Evolutionary conservation across 2,329 filamentous ascomycete genomes (phyloP), one percentile per base, ranked within the genome.

Genomic region (Cladosporium oxysporum): DNA sequence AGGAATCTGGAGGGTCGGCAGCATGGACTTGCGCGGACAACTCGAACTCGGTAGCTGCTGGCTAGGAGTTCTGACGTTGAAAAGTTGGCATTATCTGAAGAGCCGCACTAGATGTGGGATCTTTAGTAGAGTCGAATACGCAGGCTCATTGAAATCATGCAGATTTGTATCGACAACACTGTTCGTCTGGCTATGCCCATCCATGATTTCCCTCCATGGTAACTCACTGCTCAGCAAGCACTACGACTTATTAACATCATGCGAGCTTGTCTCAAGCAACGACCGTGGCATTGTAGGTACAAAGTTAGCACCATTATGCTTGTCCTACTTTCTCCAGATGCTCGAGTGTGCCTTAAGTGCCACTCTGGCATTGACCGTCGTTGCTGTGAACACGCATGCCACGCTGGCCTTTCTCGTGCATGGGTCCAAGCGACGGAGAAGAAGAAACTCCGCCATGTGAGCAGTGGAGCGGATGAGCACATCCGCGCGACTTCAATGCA

Each of bases 41-140:
- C 16, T 77, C 77, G 3, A 73, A 69, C 21, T 72, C 66, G 0
- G 76, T 75, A 23, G 57, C 57, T 44, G 57, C 57, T 47, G 57
- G 57, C 12, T 59, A 59, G 35, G 26, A 16, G 2, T 5, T 5
- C 5, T n/a, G 37, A 41, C 1, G 37, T 8, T 41, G 16, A n/a
- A 41, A 11, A 37, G 5, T 18, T 33, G 16, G 16, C 28, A 8
- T 16, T 44, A 6, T 28, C 26, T 28, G n/a, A 47, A 47, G 41
- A 12, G 41, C n/a, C 12, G 10, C 41, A 47, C 0, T 21, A 47
- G 41, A 47, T 21, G 18, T 44, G 10, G 18, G 10, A 44, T 21
- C 37, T 44, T 10, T 6, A 52, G 2, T 53, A 29, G 49, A 29
- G n/a, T 12, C n/a, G 8, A 21, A 47, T n/a, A 8, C 3, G 29